These are phyloP conservation scores for Nakaseomyces uthaithaninus DNA, from an alignment of 1,139 yeast species.

Conservation along the genomic window DNA sequence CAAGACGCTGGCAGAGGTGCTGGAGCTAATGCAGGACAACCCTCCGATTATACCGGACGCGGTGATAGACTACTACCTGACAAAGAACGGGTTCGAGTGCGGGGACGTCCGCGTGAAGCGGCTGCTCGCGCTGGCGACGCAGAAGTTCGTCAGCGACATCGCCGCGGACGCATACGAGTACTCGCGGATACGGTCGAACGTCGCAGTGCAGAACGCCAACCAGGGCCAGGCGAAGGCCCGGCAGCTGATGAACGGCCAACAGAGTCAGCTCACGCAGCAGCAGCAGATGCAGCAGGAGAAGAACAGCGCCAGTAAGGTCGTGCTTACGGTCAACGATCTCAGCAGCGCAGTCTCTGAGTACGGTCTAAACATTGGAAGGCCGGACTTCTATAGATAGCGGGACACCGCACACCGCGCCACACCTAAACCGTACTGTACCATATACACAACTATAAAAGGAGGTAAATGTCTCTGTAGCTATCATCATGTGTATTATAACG, in stretches of 20 bases:
- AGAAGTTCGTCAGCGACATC: conserved; percentile 85
- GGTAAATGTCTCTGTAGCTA: no score
- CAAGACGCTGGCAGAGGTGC: conserved; percentile 75
- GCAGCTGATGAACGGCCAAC: conserved; percentile 56
- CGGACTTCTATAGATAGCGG: conserved; percentile 91
- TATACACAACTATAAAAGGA: no score
- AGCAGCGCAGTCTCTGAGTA: conserved; percentile 56
- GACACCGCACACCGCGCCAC: no score
- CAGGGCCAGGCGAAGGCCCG: conserved; percentile 85
- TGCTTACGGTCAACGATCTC: conserved; percentile 28
- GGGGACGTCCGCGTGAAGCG: conserved; percentile 75
- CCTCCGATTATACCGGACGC: conserved; percentile 97
- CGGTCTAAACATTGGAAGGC: conserved; percentile 83
- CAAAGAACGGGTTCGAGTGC: conserved; percentile 82
- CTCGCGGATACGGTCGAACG: conserved; percentile 76
- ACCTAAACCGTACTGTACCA: no score
- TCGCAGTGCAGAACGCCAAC: conserved; percentile 73
- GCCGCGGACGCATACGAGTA: conserved; percentile 97
- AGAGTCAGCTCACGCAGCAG: conserved; percentile 22
- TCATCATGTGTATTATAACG: no score
- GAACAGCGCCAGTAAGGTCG: conserved; percentile 37
- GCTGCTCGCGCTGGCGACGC: conserved; percentile 86
- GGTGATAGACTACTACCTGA: conserved; percentile 88
- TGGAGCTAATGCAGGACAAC: conserved; percentile 84
- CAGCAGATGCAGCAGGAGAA: conserved; percentile 36